These are phyloP conservation scores for Pyrus communis DNA, from an alignment of 306 rosid species.

Conservation along the genomic window DNA sequence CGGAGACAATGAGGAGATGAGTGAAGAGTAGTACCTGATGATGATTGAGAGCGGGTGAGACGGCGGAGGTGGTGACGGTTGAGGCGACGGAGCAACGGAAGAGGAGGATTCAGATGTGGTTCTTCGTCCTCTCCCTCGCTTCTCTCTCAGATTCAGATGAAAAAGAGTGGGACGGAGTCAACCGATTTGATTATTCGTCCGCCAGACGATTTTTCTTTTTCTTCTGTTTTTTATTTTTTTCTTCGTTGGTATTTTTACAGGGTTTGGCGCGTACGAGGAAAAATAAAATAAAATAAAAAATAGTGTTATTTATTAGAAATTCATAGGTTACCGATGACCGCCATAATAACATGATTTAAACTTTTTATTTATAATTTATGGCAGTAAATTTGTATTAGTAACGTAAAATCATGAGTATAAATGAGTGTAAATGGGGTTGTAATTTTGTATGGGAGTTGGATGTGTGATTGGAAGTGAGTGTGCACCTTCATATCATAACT, in stretches of 20 bases:
- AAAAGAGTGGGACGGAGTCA: not conserved
- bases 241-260: not conserved
- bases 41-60: not conserved
- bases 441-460: too few relatives aligned
- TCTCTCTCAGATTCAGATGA: constrained; percentile 9
- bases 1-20: not conserved
- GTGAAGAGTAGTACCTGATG: not conserved
- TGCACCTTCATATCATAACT: too few relatives aligned
- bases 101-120: not conserved
- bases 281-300: not conserved
- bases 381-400: too few relatives aligned
- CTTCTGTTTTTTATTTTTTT: not conserved
- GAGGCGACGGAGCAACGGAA: not conserved
- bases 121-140: not conserved
- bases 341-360: too few relatives aligned
- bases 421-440: too few relatives aligned
- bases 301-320: not conserved
- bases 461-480: too few relatives aligned
- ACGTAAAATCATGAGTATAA: too few relatives aligned
- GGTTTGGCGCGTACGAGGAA: not conserved
- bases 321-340: too few relatives aligned
- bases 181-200: constrained; percentile 1
- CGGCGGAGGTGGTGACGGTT: not conserved
- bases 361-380: too few relatives aligned
- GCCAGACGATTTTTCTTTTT: not conserved